Percentiles rank a stretch among this genome's conserved stretches.
Evolutionary conservation across 1,139 yeast genomes (phyloP).

Genomic region (Groenewaldozyma sp.): DNA sequence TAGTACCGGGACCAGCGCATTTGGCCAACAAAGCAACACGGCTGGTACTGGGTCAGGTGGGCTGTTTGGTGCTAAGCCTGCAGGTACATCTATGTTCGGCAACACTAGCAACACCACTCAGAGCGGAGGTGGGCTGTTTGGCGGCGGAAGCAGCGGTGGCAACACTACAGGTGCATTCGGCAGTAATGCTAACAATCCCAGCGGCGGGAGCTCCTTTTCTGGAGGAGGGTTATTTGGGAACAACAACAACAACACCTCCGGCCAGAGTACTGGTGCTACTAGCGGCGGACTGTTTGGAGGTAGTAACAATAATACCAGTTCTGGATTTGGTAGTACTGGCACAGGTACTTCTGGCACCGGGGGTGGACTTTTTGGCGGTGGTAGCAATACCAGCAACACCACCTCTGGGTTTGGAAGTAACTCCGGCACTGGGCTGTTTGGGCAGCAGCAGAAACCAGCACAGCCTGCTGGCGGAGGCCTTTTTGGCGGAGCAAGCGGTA

Average conservation of each 20-base stretch:
- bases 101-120: conserved; percentile 13
- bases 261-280: conserved; percentile 10
- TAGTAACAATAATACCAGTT: conserved; percentile 19
- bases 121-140: conserved; percentile 24
- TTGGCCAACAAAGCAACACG: not conserved
- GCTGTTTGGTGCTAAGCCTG: conserved; percentile 20
- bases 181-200: not conserved
- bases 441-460: conserved; percentile 19
- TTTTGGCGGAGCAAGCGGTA: conserved; percentile 23
- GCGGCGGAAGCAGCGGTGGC: conserved; percentile 8
- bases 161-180: conserved; percentile 1
- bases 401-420: conserved; percentile 12
- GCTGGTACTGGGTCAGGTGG: conserved; percentile 25
- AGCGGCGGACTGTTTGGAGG: conserved; percentile 21
- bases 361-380: conserved; percentile 5
- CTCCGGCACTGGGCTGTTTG: conserved; percentile 29
- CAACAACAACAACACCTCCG: conserved; percentile 12
- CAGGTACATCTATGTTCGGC: conserved; percentile 26
- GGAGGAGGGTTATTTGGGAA: too few species aligned
- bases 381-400: conserved; percentile 9
- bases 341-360: not conserved
- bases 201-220: not conserved
- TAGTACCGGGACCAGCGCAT: not conserved
- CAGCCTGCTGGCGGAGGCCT: conserved; percentile 17
- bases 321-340: conserved; percentile 9